phyloP scores from a whole-genome alignment of 2,329 filamentous ascomycete species.

The Didymella exigua region DNA sequence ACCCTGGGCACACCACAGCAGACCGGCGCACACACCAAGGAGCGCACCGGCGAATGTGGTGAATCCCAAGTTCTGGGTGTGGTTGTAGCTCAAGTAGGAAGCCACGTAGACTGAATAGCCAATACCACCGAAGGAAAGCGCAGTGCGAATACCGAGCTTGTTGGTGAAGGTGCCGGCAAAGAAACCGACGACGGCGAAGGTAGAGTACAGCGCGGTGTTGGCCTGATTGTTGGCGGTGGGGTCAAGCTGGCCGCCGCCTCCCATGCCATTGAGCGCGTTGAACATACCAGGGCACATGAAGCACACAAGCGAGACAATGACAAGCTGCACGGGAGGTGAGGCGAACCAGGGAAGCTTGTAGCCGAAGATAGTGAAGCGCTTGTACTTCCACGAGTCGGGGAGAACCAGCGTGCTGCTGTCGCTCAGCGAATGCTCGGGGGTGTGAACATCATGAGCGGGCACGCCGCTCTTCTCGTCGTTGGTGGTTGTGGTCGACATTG shows the following conservation, averaged over 20 bases:
- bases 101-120: conserved; percentile 79
- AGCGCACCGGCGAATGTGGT: conserved; percentile 77
- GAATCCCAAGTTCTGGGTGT: conserved; percentile 71
- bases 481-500: conserved; percentile 34
- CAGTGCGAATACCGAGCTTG: conserved; percentile 70
- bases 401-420: conserved; percentile 42
- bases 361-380: conserved; percentile 48
- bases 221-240: conserved; percentile 67
- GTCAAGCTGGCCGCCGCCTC: conserved; percentile 56
- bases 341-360: conserved; percentile 56
- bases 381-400: conserved; percentile 57
- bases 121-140: conserved; percentile 73
- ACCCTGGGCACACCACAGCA: conserved; percentile 83
- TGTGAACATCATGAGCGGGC: conserved; percentile 32
- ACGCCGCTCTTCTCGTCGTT: conserved; percentile 29
- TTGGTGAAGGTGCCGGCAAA: conserved; percentile 76
- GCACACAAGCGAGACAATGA: conserved; percentile 59
- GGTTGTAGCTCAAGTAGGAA: conserved; percentile 72
- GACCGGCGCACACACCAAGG: conserved; percentile 77
- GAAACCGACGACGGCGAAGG: conserved; percentile 70
- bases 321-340: conserved; percentile 55
- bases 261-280: conserved; percentile 59
- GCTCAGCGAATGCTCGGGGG: conserved; percentile 39
- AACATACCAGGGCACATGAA: conserved; percentile 62
- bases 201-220: conserved; percentile 73